Percentiles rank a stretch among this genome's conserved stretches.
phyloP scores from a whole-genome alignment of 257 asterid genomes.

The Gardenia jasminoides region DNA sequence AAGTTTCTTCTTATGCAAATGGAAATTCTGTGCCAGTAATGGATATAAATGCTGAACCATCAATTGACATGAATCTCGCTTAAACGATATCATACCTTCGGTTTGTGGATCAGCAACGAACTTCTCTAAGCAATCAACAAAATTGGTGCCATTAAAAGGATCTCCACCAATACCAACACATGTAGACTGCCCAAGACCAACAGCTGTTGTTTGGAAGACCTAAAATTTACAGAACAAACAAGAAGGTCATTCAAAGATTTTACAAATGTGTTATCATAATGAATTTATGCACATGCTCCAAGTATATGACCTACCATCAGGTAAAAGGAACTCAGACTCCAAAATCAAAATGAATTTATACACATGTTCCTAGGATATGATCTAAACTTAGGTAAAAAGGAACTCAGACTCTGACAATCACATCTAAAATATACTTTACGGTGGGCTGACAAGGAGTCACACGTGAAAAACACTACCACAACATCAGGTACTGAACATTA shows the following conservation, averaged over 20 bases:
- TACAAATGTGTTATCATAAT: not conserved
- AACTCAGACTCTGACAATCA: not conserved
- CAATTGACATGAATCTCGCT: conserved; percentile 1
- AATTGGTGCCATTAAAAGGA: conserved; percentile 97
- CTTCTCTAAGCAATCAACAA: conserved; percentile 86
- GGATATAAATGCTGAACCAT: not conserved
- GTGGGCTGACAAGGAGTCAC: not conserved
- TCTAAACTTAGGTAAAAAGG: not conserved
- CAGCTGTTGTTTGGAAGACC: conserved; percentile 99
- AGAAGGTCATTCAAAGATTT: conserved; percentile 16
- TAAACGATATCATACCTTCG: conserved; percentile 53
- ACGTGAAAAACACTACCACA: not conserved
- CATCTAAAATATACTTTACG: not conserved
- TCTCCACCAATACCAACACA: conserved; percentile 98
- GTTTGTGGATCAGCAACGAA: conserved; percentile 96
- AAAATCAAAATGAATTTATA: too few relatives aligned
- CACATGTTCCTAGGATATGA: not conserved
- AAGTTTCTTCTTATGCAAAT: not conserved
- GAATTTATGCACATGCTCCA: not conserved
- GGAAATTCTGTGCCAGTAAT: not conserved
- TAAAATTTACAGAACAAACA: conserved; percentile 27
- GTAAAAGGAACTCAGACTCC: not conserved
- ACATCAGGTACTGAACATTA: not conserved
- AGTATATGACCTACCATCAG: not conserved
- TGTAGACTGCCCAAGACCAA: conserved; percentile 97